Base-by-base conservation (phyloP, 2,329 filamentous ascomycete species). In the Fusarium sp. region DNA sequence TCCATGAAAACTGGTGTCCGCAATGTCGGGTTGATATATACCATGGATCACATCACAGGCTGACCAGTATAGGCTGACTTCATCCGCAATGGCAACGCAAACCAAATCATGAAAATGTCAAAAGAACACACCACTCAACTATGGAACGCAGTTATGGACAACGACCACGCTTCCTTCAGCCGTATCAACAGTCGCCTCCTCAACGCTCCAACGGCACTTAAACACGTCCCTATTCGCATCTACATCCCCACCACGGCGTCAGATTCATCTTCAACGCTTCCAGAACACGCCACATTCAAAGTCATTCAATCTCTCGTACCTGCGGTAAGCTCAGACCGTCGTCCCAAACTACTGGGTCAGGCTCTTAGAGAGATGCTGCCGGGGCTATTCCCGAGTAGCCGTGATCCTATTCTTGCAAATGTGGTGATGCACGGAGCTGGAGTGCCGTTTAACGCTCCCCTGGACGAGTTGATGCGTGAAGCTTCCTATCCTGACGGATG, bases 401-500 rank as follows among this genome's bases (percentile, higher is more conserved):
- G 94, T 56, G 94, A 93, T 74, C 90, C 93, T 0, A 88, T 97
- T 12, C 85, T 97, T 47, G 96, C 95, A 2, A 90, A 91, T 59
- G 91, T 92, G 3, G 85, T 98, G 8, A 79, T 98, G 72, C 96
- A 99, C 80, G 96, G 96, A 1, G 92, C 90, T 2, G 85, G 89
- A 1, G 86, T 97, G 59, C 95, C 96, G 1, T 91, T 98, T 81
- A 80, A 83, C 60, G 91, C 94, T 2, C 89, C 89, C 23, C 78
- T 99, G 19, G 91, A 93, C 74, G 95, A 97, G 45, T 77, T 99
- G 58, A 91, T 96, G 80, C 86, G 89, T 56, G 91, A 91, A 73
- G 91, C 92, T 6, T 89, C 93, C 3, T 98, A 97, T 82, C 89
- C 93, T 0, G 96, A 99, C 79, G 96, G 96, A 0, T 99, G 94